These are phyloP conservation scores for Paecilomyces dactylethromorphus DNA, from an alignment of 2,329 filamentous ascomycete genomes.

Conservation along the genomic window DNA sequence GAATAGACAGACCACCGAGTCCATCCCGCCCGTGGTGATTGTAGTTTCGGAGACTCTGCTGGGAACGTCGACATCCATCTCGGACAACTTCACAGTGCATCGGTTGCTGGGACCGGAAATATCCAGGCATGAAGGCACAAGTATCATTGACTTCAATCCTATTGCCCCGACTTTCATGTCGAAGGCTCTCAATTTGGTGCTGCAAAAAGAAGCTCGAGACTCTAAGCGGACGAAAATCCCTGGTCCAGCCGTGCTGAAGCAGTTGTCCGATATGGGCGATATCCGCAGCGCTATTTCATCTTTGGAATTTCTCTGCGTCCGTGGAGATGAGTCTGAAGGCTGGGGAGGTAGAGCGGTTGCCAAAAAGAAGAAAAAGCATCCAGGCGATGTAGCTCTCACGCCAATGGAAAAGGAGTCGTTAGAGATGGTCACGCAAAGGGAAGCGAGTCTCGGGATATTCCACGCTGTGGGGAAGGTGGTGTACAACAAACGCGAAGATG, in stretches of 20 bases:
- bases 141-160: constrained; percentile 84
- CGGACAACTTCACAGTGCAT: constrained; percentile 90
- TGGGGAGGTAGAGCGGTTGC: constrained; percentile 68
- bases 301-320: constrained; percentile 84
- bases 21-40: constrained; percentile 70
- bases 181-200: constrained; percentile 74
- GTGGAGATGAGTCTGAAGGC: constrained; percentile 65
- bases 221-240: constrained; percentile 71
- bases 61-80: constrained; percentile 74
- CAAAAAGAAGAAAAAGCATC: constrained; percentile 57
- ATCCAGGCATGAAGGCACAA: constrained; percentile 69
- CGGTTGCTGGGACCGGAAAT: constrained; percentile 82
- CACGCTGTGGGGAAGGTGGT: constrained; percentile 94
- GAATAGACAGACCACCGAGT: constrained; percentile 24
- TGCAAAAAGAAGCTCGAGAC: constrained; percentile 76
- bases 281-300: constrained; percentile 88
- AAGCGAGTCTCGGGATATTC: constrained; percentile 87
- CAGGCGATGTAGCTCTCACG: constrained; percentile 51
- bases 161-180: constrained; percentile 79
- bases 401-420: constrained; percentile 72
- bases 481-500: constrained; percentile 81
- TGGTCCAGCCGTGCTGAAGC: constrained; percentile 70
- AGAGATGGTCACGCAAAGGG: constrained; percentile 74
- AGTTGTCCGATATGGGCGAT: constrained; percentile 79
- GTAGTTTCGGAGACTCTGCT: constrained; percentile 86